Evolutionary conservation across 768 basidiomycete genomes (phyloP), one percentile per base, ranked within the genome.

Genomic region (Russula griseocarnosa): DNA sequence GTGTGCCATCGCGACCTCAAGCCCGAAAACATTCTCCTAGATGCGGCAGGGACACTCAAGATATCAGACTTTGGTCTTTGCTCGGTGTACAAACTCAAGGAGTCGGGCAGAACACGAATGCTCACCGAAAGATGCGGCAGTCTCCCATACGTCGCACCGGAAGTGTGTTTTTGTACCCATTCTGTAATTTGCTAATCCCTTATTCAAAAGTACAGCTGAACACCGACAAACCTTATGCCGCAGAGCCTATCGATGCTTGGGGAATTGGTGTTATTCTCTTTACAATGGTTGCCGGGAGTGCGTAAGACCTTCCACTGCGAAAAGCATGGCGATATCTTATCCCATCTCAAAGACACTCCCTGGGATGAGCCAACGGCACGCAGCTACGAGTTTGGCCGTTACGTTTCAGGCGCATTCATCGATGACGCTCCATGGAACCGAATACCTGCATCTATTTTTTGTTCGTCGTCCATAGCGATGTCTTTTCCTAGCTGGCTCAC

Each of bases 1-100:
- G 89, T 99, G 22, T 95, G 92, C 70, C 97, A 99, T 72, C 86
- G 97, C 42, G 97, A 99, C 70, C 81, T 99, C 60, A 99, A 99
- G 72, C 97, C 97, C 0, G 97, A 99, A 74, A 99, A 99, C 69
- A 73, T 98, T 20, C 83, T 99, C 3, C 82, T 99, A 0, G 88
- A 94, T 64, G 84, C 82, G 0, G 84, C 86, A 2, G 95, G 95
- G 55, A 79, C 84, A 7, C 85, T 99, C 67, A 98, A 98, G 73
- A 88, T 99, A 58, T 89, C 91, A 0, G 97, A 99, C 73, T 99
- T 98, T 73, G 97, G 97, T 0, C 81, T 99, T 1, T 93, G 92
- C 7, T 85, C 91, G 0, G 93, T 98, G 0, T 99, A 86, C 76
- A 87, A 85, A 67, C 84, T 95, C 65, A 94, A 93, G 66, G 85